Conservation (phyloP, 495 filamentous ascomycete species). For the Xylaria longipes region DNA sequence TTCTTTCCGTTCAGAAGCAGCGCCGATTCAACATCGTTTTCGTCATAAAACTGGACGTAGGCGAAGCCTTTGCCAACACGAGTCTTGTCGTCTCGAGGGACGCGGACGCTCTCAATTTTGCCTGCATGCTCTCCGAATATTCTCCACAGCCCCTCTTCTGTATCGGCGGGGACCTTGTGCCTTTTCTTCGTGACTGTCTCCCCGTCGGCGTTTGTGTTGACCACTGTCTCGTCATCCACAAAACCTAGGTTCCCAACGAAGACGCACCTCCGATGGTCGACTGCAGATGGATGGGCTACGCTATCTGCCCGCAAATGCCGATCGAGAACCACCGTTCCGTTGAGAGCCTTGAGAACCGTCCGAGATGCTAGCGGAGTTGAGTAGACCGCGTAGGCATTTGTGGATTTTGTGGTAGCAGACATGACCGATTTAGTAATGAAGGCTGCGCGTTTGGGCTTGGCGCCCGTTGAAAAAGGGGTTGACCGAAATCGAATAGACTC, state of each 20-base stretch:
- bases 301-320: conserved; percentile 90
- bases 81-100: conserved; percentile 88
- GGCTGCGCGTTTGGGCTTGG: conserved; percentile 88
- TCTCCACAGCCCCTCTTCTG: conserved; percentile 95
- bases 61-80: conserved; percentile 97
- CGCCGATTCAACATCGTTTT: conserved; percentile 85
- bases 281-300: conserved; percentile 82
- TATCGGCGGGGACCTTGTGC: conserved; percentile 74
- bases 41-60: conserved; percentile 93
- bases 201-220: conserved; percentile 65
- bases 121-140: conserved; percentile 77
- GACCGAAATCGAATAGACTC: conserved; percentile 94
- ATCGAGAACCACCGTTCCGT: conserved; percentile 82
- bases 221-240: conserved; percentile 78
- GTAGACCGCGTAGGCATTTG: conserved; percentile 94
- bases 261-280: conserved; percentile 86
- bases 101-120: conserved; percentile 88
- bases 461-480: conserved; percentile 74
- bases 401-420: conserved; percentile 87
- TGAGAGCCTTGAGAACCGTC: conserved; percentile 76
- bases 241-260: conserved; percentile 98
- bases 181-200: conserved; percentile 67
- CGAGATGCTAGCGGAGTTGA: conserved; percentile 72
- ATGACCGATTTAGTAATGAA: conserved; percentile 83
- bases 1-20: conserved; percentile 87